Evolutionary conservation across 2,329 filamentous ascomycete genomes (phyloP), one percentile per base, ranked within the genome.

Genomic region (Colletotrichum sp.): DNA sequence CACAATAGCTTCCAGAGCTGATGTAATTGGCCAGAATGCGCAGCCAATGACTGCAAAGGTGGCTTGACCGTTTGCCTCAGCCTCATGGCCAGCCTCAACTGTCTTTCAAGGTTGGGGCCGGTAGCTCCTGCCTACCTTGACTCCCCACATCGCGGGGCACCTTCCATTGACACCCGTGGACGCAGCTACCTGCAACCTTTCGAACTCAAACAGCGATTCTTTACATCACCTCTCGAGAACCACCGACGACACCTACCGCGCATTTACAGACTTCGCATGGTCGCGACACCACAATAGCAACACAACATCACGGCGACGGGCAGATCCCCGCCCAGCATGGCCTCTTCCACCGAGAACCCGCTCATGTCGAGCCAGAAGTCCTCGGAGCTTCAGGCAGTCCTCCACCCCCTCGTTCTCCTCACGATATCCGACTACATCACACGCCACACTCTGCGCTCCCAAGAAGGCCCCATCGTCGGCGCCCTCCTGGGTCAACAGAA

Each of bases 351-450:
- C 75, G 70, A 78, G 79, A 93, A 92, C 80, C 87, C 92, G 69
- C 89, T 95, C 77, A 83, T 95, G 63, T 95, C 93, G 8, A 89
- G 88, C 74, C 90, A 92, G 81, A 94, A 92, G 84, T 90, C 92
- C 79, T 90, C 91, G 57, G 95, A 97, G 84, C 92, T 98, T 60
- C 93, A 95, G 78, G 92, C 96, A 72, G 92, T 96, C 80, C 92
- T 99, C 22, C 97, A 99, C 82, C 97, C 97, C 30, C 93, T 99
- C 65, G 96, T 98, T 68, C 94, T 99, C 79, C 95, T 99, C 86
- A 98, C 95, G 79, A 97, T 99, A 81, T 98, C 96, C 80, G 97
- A 99, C 85, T 98, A 98, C 84, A 96, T 99, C 84, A 98, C 96
- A 75, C 92, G 97, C 76, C 96, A 98, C 84, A 95, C 93, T 2